Conservation (phyloP, 805 yeast species). For the Pichia ethanolica region DNA sequence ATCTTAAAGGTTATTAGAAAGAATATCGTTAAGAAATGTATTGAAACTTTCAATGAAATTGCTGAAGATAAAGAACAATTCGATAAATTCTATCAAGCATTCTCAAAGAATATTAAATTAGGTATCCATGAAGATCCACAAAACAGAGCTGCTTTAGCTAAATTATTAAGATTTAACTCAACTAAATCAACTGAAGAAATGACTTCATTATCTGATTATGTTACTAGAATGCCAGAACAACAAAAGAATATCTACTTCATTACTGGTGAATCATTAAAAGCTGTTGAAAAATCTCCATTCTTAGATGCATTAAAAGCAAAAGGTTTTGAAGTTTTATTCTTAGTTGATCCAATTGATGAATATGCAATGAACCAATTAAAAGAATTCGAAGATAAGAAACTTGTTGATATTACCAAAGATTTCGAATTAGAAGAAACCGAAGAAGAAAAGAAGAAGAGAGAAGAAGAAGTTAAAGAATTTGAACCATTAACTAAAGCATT, state of each 20-base stretch:
- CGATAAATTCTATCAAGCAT: conserved; percentile 96
- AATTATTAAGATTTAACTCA: conserved; percentile 93
- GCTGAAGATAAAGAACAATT: conserved; percentile 99
- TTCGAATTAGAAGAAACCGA: conserved; percentile 97
- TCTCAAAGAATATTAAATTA: conserved; percentile 95
- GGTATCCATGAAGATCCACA: conserved; percentile 99
- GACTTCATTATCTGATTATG: conserved; percentile 94
- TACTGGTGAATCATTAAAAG: conserved; percentile 97
- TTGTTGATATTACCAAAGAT: conserved; percentile 98
- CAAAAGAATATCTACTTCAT: conserved; percentile 99
- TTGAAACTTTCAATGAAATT: conserved; percentile 98
- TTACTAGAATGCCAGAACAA: conserved; percentile 99
- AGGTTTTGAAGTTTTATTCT: conserved; percentile 95
- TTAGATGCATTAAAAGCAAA: conserved; percentile 97
- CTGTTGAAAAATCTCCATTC: conserved; percentile 98
- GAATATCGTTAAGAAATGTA: conserved; percentile 97
- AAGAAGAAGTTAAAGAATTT: conserved; percentile 83
- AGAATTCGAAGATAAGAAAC: conserved; percentile 98
- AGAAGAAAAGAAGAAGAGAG: conserved; percentile 93
- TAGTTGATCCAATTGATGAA: conserved; percentile 99
- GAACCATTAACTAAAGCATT: conserved; percentile 93
- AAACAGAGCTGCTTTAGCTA: conserved; percentile 93
- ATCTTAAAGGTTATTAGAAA: conserved; percentile 98
- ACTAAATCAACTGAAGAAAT: conserved; percentile 91
- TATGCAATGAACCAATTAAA: conserved; percentile 98